phyloP scores from a whole-genome alignment of 2,329 filamentous ascomycete genomes.

The Beauveria australis region DNA sequence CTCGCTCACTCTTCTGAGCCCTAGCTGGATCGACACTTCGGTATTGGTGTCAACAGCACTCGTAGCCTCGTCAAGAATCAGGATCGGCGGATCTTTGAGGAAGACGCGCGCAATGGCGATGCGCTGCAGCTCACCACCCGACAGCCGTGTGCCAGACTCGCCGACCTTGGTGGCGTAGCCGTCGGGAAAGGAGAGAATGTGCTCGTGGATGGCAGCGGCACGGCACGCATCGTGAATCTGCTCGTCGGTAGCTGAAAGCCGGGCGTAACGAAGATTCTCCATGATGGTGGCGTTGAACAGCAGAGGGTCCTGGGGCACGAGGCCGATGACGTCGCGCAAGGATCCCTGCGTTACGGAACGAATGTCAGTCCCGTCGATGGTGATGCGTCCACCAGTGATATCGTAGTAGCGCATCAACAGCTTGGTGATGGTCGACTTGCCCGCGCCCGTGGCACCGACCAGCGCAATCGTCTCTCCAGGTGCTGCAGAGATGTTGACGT shows the following conservation, averaged over 20 bases:
- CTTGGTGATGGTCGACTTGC: slow-evolving; percentile 41
- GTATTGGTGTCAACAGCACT: slow-evolving; percentile 59
- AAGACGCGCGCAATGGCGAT: slow-evolving; percentile 57
- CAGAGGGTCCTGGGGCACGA: slow-evolving; percentile 37
- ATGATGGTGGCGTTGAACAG: slow-evolving; percentile 47
- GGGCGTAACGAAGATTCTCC: slow-evolving; percentile 47
- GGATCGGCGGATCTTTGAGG: slow-evolving; percentile 60
- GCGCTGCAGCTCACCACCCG: slow-evolving; percentile 53
- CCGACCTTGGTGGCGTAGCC: slow-evolving; percentile 46
- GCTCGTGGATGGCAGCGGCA: slow-evolving; percentile 46
- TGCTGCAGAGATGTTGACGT: slow-evolving; percentile 32
- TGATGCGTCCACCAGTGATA: slow-evolving; percentile 35
- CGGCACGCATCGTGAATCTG: slow-evolving; percentile 44
- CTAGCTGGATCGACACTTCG: slow-evolving; percentile 49
- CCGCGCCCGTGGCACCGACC: slow-evolving; percentile 37
- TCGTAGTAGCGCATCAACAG: slow-evolving; percentile 46
- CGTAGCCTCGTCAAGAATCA: slow-evolving; percentile 65
- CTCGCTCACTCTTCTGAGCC: slow-evolving; percentile 37
- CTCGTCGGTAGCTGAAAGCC: slow-evolving; percentile 37
- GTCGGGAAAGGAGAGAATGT: slow-evolving; percentile 44
- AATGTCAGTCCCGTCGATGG: slow-evolving; percentile 38
- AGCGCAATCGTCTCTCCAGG: slow-evolving; percentile 39
- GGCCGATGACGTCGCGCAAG: slow-evolving; percentile 33
- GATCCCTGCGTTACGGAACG: slow-evolving; percentile 32
- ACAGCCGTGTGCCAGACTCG: slow-evolving; percentile 44